Evolutionary conservation across 2,329 filamentous ascomycete species (phyloP), one percentile per base, ranked within the genome.

Genomic region (Cercospora zeina): DNA sequence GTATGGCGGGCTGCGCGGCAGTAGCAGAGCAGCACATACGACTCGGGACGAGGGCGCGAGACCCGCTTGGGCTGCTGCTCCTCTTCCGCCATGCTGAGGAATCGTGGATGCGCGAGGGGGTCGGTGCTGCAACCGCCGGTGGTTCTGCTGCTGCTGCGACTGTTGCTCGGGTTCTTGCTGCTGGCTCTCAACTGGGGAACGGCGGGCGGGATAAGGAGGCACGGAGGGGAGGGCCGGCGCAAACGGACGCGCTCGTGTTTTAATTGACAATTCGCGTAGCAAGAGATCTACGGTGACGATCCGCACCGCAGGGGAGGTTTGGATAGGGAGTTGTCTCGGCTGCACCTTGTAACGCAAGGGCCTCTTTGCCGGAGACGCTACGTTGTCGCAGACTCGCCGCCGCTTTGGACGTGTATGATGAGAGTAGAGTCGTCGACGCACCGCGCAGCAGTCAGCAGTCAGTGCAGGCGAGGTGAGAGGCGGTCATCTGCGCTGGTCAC

Each of bases 41-140:
- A 71, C 63, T 70, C 68, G 31, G 70, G 69, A 47, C 70, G 62
- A 34, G 63, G 47, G 47, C 47, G 47, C 24, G 47, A 51, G 14
- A n/a, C 62, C 24, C 58, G 42, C 51, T 59, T 58, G 33, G 60
- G 47, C 37, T 33, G 62, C 54, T 54, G 19, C 42, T 64, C 62
- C 37, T 56, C 53, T 14, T 56, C 59, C 34, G 62, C 62, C 58
- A 64, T 64, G 47, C 24, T 57, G 54, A 36, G 39, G 21, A 24
- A 50, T 39, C 34, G 33, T 30, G 8, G 31, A 55, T 27, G 42
- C 39, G 34, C 39, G 11, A 33, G 30, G 39, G 56, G 19, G 16
- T 30, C 24, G 56, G 13, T 58, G 39, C 42, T 19, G 24, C 45
- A 13, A 19, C 16, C 36, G 33, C 50, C 5, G 49, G 31, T 19